These are phyloP conservation scores for Coprinopsis strossmayeri DNA, from an alignment of 768 basidiomycete species.

Conservation along the genomic window DNA sequence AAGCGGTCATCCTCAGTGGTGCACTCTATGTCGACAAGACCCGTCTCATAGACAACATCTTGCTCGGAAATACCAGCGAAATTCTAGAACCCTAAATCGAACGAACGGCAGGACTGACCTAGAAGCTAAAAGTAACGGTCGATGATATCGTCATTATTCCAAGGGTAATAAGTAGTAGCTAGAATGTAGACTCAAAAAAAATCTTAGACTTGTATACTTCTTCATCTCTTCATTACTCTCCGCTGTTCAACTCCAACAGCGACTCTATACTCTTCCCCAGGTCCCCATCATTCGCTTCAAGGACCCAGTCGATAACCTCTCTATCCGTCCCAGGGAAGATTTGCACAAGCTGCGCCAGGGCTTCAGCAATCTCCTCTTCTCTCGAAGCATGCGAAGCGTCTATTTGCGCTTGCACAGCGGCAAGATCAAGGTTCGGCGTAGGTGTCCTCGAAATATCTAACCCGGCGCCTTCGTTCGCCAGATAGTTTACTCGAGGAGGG, in stretches of 20 bases:
- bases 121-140: too few species aligned
- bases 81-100: slow-evolving; percentile 15
- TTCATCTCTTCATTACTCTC: slow-evolving; percentile 16
- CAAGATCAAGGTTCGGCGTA: slow-evolving; percentile 62
- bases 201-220: too few species aligned
- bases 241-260: slow-evolving; percentile 66
- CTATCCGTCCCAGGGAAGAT: slow-evolving; percentile 82
- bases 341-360: slow-evolving; percentile 72
- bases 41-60: slow-evolving; percentile 87
- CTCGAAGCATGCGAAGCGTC: slow-evolving; percentile 52
- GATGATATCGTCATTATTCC: too few species aligned
- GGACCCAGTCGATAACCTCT: slow-evolving; percentile 83
- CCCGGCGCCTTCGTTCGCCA: slow-evolving; percentile 20
- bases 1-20: slow-evolving; percentile 69
- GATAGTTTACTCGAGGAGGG: slow-evolving; percentile 41
- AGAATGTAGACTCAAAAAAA: too few species aligned
- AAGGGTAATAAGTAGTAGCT: too few species aligned
- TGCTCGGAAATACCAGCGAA: slow-evolving; percentile 49
- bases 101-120: too few species aligned
- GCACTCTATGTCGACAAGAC: slow-evolving; percentile 84
- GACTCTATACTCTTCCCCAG: slow-evolving; percentile 86
- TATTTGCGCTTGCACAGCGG: slow-evolving; percentile 67
- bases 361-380: slow-evolving; percentile 63
- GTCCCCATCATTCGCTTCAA: slow-evolving; percentile 87
- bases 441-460: slow-evolving; percentile 60